These are phyloP conservation scores for Primulina eburnea DNA, from an alignment of 257 asterid species.

Conservation along the genomic window DNA sequence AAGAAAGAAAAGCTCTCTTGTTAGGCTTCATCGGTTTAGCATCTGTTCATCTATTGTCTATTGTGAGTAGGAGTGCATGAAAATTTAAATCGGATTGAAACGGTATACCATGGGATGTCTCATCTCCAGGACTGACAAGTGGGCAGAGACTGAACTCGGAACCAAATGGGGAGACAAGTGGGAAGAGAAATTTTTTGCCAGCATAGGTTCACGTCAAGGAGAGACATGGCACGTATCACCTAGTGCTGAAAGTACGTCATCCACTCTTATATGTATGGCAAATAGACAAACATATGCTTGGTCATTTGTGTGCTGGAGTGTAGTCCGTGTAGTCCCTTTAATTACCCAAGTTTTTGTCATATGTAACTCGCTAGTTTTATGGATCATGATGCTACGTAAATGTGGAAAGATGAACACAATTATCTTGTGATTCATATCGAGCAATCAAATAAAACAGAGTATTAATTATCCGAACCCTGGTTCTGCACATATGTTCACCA, in stretches of 20 bases:
- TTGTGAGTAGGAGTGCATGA: neutral
- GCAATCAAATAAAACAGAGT: neutral
- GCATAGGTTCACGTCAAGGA: slow-evolving; percentile 97
- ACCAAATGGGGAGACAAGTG: slow-evolving; percentile 99
- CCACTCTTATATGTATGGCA: neutral
- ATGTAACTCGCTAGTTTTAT: neutral
- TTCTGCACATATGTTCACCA: too few relatives aligned
- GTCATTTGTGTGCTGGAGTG: neutral
- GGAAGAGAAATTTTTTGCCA: slow-evolving; percentile 93
- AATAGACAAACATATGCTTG: slow-evolving; percentile 6
- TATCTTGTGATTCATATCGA: neutral
- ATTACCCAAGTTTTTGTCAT: neutral
- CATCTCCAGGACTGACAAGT: slow-evolving; percentile 86
- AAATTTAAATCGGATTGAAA: neutral
- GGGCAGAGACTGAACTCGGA: slow-evolving; percentile 98
- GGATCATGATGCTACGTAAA: neutral
- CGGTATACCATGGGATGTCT: slow-evolving; percentile 4
- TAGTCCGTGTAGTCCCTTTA: slow-evolving; percentile 3
- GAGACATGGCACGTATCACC: slow-evolving; percentile 98
- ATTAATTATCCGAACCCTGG: neutral
- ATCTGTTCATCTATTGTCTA: neutral
- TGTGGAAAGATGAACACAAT: neutral
- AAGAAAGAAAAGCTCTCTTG: neutral
- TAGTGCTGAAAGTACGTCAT: slow-evolving; percentile 54
- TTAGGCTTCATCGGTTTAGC: neutral